These are phyloP conservation scores for Colletotrichum paranaense DNA, from an alignment of 2,329 filamentous ascomycete species.

Conservation along the genomic window DNA sequence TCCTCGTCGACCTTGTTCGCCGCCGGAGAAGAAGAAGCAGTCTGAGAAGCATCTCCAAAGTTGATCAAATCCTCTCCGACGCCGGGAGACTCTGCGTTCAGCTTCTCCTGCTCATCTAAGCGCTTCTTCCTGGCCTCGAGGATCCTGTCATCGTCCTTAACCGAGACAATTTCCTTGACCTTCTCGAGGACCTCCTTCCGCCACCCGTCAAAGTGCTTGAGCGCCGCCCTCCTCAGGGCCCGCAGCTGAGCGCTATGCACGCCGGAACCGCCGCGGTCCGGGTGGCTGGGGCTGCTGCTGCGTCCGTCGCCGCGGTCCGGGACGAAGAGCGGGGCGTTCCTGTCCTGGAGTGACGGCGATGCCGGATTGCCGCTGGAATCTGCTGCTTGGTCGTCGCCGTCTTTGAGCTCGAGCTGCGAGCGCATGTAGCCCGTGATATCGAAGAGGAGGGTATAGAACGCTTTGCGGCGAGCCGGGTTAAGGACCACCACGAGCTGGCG, in stretches of 20 bases:
- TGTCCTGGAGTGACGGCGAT: neutral
- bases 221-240: slow-evolving; percentile 61
- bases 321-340: slow-evolving; percentile 38
- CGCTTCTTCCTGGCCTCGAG: slow-evolving; percentile 59
- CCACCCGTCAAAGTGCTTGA: slow-evolving; percentile 84
- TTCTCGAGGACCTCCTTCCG: slow-evolving; percentile 74
- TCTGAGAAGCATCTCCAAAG: slow-evolving; percentile 47
- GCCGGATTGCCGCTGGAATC: slow-evolving; percentile 10
- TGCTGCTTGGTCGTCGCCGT: slow-evolving; percentile 34
- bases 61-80: slow-evolving; percentile 54
- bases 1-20: slow-evolving; percentile 49
- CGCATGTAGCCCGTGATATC: slow-evolving; percentile 67
- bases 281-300: slow-evolving; percentile 30
- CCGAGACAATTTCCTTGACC: slow-evolving; percentile 74
- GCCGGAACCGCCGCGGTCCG: slow-evolving; percentile 30
- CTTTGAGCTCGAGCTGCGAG: slow-evolving; percentile 57
- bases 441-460: slow-evolving; percentile 60
- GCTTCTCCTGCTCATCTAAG: slow-evolving; percentile 53
- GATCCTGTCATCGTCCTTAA: slow-evolving; percentile 60
- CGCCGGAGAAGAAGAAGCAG: neutral
- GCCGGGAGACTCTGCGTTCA: slow-evolving; percentile 46
- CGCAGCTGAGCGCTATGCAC: slow-evolving; percentile 38
- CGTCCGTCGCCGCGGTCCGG: slow-evolving; percentile 29
- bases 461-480: slow-evolving; percentile 62
- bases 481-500: slow-evolving; percentile 66